phyloP scores from a whole-genome alignment of 2,329 filamentous ascomycete genomes.

The Calonectria hawksworthii region DNA sequence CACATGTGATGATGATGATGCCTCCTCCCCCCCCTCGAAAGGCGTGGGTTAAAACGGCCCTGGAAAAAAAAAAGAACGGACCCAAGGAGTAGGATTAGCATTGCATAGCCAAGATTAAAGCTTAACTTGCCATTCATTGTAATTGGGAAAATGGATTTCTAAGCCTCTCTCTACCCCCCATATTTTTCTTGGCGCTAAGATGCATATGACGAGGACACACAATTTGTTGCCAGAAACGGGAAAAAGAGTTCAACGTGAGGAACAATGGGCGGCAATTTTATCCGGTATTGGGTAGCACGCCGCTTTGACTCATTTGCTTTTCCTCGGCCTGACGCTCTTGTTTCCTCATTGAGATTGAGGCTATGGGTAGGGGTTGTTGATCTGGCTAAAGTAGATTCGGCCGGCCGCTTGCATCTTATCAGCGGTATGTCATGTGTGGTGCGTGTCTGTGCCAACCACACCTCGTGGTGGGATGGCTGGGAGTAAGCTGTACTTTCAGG shows the following conservation, averaged over 20 bases:
- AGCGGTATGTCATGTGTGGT: background rate
- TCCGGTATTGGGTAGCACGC: background rate
- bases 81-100: background rate
- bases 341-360: background rate
- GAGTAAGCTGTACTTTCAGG: background rate
- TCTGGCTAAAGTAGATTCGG: background rate
- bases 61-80: background rate
- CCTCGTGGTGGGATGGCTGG: background rate
- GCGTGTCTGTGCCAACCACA: background rate
- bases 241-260: background rate
- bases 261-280: background rate
- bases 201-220: background rate
- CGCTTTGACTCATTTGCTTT: background rate
- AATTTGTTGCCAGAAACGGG: background rate
- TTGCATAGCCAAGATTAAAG: background rate
- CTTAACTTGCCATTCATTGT: background rate
- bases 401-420: background rate
- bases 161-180: background rate
- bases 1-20: slow-evolving; percentile 9
- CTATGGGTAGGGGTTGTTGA: background rate
- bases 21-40: too few species aligned
- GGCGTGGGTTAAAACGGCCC: background rate
- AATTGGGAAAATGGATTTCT: background rate
- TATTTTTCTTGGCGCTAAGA: background rate
- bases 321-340: background rate